These are phyloP conservation scores for Shiraia bambusicola DNA, from an alignment of 2,329 filamentous ascomycete species.

Conservation along the genomic window DNA sequence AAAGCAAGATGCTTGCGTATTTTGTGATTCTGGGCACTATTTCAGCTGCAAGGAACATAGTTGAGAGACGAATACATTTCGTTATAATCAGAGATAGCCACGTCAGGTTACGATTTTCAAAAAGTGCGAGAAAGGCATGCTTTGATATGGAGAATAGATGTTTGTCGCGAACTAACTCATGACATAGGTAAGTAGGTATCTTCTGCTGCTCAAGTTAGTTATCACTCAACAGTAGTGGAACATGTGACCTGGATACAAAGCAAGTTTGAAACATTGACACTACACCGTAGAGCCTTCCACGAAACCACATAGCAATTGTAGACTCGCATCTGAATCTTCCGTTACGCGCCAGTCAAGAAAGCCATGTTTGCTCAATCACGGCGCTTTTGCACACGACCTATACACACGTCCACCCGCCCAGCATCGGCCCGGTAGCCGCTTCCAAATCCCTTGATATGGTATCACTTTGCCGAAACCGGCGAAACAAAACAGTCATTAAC, in stretches of 20 bases:
- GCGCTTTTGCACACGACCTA: conserved; percentile 18
- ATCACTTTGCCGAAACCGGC: conserved; percentile 34
- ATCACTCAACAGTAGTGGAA: too few relatives aligned
- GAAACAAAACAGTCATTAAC: conserved; percentile 29
- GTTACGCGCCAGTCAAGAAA: conserved; percentile 3
- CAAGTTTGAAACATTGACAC: too few relatives aligned
- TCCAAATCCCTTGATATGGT: conserved; percentile 17
- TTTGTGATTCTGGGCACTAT: not conserved
- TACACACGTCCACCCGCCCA: conserved; percentile 19
- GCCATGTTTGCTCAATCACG: conserved; percentile 22
- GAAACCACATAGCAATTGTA: conserved; percentile 11
- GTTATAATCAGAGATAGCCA: too few relatives aligned
- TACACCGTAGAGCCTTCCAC: conserved; percentile 12
- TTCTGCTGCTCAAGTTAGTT: too few relatives aligned
- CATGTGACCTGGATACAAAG: too few relatives aligned
- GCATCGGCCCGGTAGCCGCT: conserved; percentile 22
- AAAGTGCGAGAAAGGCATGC: too few relatives aligned
- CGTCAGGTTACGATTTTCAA: too few relatives aligned
- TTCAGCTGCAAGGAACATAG: not conserved
- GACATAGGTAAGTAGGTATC: too few relatives aligned
- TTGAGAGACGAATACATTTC: too few relatives aligned
- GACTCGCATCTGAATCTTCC: conserved; percentile 10
- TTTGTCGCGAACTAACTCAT: too few relatives aligned
- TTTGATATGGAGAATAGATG: too few relatives aligned
- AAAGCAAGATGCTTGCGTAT: too few relatives aligned